phyloP scores from a whole-genome alignment of 139 green algal genomes.

The Closterium sp. region DNA sequence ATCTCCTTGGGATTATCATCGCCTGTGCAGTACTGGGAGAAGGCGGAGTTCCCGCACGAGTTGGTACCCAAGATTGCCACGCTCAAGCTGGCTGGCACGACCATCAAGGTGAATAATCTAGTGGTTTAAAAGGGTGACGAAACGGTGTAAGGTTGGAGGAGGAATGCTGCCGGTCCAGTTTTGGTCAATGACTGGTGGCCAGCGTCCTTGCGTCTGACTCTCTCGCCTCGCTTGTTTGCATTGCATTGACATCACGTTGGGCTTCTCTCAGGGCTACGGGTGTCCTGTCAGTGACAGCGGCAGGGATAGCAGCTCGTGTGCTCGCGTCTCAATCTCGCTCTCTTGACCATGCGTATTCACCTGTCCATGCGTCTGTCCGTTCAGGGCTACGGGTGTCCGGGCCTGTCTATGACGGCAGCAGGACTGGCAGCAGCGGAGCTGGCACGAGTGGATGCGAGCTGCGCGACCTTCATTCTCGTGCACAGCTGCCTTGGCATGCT shows the following conservation, averaged over 20 bases:
- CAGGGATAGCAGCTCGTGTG: no score
- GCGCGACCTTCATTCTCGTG: conserved; percentile 90
- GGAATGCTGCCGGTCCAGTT: no score
- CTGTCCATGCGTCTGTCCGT: neutral
- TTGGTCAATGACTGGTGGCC: no score
- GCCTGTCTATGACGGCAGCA: conserved; percentile 57
- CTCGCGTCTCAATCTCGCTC: neutral
- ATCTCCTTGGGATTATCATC: neutral
- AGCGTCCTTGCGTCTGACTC: no score
- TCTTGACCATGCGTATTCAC: neutral
- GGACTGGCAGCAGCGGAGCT: conserved; percentile 75
- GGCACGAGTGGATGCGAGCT: conserved; percentile 80
- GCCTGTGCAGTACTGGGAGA: conserved; percentile 77
- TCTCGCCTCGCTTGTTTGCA: no score
- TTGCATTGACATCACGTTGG: no score
- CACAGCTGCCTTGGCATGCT: conserved; percentile 85
- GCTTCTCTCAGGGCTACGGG: no score
- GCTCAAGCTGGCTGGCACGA: conserved; percentile 75
- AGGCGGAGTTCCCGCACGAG: conserved; percentile 79
- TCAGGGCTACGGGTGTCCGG: conserved; percentile 74
- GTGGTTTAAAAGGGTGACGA: no score
- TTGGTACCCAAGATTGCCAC: conserved; percentile 73
- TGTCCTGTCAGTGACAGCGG: no score
- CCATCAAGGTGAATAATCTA: conserved; percentile 61
- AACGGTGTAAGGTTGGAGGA: no score